Percentiles rank a stretch among this genome's conserved stretches.
phyloP scores from a whole-genome alignment of 176 grass and related monocot genomes.

The Carex parvula region DNA sequence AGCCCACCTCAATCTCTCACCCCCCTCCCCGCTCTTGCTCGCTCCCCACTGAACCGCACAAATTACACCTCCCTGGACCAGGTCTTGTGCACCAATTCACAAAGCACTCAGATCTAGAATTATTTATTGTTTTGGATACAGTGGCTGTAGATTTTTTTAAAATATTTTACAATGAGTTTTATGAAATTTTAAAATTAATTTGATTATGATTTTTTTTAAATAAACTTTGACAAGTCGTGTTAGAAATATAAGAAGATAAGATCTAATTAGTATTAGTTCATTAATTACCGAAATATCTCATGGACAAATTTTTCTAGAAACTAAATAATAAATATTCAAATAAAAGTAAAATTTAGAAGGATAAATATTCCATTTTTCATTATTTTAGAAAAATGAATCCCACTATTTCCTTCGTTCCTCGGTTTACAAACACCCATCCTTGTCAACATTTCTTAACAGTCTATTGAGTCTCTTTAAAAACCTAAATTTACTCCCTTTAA shows the following conservation, averaged over 20 bases:
- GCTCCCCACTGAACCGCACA: slow-evolving; percentile 4
- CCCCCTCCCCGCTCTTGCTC: slow-evolving; percentile 6
- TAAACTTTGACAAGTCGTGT: too few species aligned
- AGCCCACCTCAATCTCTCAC: background rate
- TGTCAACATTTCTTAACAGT: background rate
- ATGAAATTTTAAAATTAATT: too few species aligned
- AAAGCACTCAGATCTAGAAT: background rate
- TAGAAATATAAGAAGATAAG: too few species aligned
- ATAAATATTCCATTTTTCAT: background rate
- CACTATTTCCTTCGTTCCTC: too few species aligned
- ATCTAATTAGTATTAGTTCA: too few species aligned
- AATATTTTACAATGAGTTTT: too few species aligned
- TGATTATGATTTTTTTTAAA: too few species aligned
- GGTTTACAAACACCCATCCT: background rate
- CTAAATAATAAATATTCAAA: background rate
- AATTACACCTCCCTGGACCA: background rate
- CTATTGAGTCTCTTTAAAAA: slow-evolving; percentile 40
- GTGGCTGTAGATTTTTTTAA: too few species aligned
- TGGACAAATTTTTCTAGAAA: background rate
- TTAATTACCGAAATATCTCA: background rate
- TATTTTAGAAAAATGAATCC: background rate
- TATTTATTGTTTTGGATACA: too few species aligned
- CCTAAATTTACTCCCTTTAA: background rate
- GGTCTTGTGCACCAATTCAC: background rate
- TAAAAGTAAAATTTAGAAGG: background rate